Evolutionary conservation across 2,329 filamentous ascomycete species (phyloP), one percentile per base, ranked within the genome.

Genomic region (Aspergillus felis): DNA sequence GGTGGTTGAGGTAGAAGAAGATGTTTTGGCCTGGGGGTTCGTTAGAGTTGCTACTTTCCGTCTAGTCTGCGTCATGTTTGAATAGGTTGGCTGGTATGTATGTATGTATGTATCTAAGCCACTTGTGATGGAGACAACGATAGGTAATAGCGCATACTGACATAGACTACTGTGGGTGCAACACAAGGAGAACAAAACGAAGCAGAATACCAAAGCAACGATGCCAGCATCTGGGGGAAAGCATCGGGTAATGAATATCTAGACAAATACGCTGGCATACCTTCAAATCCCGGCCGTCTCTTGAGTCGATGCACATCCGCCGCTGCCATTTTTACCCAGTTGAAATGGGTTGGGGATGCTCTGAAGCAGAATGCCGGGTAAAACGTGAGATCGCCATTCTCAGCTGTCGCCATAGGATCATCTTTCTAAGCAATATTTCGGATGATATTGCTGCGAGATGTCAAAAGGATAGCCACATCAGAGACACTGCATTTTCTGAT

Each of bases 1-100:
- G 90, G 63, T 92, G 85, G 71, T 92, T 92, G 51, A 80, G 74
- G 75, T 86, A 81, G 72, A 92, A 91, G 72, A 81, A 84, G 42
- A 84, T 73, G 51, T 79, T 76, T 67, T 84, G 82, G 48, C 79
- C 82, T 84, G 58, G 17, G 17, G 14, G 9, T 49, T 46, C 27
- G 50, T 57, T 58, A 57, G 46, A n/a, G 7, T 9, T 14, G 28
- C 20, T 50, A 51, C 28, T 50, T 24, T 54, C 46, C 28, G 41
- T 35, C 47, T 29, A 38, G 48, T 47, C 9, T 12, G 35, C 42
- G 27, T 32, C 4, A 14, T 41, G 47, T 22, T 44, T 6, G 9
- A 24, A 7, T 32, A 44, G 41, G 8, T 20, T 22, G 22, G 17
- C n/a, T 17, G 4, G 32, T 35, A 32, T 38, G 32, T 38, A 17